Evolutionary conservation across 257 asterid genomes (phyloP).

Genomic region (Coffea eugenioides): DNA sequence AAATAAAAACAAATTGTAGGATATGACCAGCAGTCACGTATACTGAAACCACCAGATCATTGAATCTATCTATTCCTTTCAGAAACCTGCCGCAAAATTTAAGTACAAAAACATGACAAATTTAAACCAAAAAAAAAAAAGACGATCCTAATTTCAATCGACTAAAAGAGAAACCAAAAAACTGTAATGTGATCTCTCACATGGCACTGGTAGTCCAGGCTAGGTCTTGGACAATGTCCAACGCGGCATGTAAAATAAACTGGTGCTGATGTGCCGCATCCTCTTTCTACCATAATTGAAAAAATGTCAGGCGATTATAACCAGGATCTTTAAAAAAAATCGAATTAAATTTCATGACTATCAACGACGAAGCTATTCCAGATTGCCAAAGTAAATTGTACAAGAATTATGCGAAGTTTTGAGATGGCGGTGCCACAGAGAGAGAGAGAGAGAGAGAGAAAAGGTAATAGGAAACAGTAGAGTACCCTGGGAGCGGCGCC

Average conservation of each 20-base stretch:
- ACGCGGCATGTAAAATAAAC: conserved; percentile 90
- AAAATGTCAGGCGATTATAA: background rate
- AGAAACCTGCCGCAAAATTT: conserved; percentile 60
- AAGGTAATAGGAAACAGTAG: too few species aligned
- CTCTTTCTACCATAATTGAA: conserved; percentile 55
- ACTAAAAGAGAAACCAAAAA: background rate
- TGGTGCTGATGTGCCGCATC: conserved; percentile 98
- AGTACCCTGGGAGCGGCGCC: conserved; percentile 86
- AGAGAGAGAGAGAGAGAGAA: too few species aligned
- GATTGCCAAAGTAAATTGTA: background rate
- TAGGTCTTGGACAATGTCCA: conserved; percentile 88
- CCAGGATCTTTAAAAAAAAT: background rate
- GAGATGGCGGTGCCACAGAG: too few species aligned
- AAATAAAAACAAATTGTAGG: conserved; percentile 38
- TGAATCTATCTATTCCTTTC: conserved; percentile 76
- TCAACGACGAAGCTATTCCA: background rate
- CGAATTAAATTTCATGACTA: too few species aligned
- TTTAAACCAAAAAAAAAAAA: background rate
- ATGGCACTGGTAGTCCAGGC: conserved; percentile 99
- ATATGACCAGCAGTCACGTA: conserved; percentile 99
- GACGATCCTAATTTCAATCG: background rate
- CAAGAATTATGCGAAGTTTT: background rate
- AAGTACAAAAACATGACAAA: background rate
- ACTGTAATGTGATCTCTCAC: conserved; percentile 33
- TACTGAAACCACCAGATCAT: conserved; percentile 91